Base-by-base conservation (phyloP, 139 green algal species). In the Coelastrella sp. region DNA sequence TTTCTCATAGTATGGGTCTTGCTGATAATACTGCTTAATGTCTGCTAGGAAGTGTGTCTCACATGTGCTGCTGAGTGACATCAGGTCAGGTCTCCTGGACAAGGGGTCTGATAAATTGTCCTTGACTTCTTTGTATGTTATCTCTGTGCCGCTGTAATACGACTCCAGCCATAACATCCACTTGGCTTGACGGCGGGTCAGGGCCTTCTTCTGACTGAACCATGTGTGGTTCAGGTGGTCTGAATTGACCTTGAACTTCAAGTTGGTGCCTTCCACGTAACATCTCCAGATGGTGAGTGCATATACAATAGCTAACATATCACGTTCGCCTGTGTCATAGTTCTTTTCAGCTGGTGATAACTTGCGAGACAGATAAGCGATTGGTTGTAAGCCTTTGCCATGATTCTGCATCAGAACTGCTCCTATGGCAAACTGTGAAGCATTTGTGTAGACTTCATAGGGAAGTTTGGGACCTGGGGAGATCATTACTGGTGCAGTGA, bases 271-370 rank as follows among this genome's bases (percentile, higher is more conserved):
- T 15, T 87, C 53, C 0, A 93, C 41, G 34, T 91, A 92, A 38
- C 79, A 79, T 7, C 89, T 41, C 90, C 88, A 93, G 19, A 88
- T 5, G 7, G 78, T 50, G 1, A 90, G 17, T 0, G 82, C 72
- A 17, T 85, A 23, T 2, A 90, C 64, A 21, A 93, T 75, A n/a
- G 71, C 92, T 0, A 93, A 50, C 37, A 91, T 50, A 19, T 94
- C 88, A 13, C 89, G 87, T 15, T 93, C 89, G n/a, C 37, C 59
- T 17, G 79, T 86, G 0, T 78, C 48, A 73, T 94, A 95, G 43
- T 89, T 89, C 2, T 15, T 30, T 62, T 94, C 81, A 38, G 90
- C 81, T 25, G 37, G 8, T 21, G 8, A 75, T 3, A 92, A 79
- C 51, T 89, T 91, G 0, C 23, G 17, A 5, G 67, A 90, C 0